Evolutionary conservation across 2,329 filamentous ascomycete species (phyloP), one percentile per base, ranked within the genome.

Genomic region (Tolypocladium cylindrosporum): DNA sequence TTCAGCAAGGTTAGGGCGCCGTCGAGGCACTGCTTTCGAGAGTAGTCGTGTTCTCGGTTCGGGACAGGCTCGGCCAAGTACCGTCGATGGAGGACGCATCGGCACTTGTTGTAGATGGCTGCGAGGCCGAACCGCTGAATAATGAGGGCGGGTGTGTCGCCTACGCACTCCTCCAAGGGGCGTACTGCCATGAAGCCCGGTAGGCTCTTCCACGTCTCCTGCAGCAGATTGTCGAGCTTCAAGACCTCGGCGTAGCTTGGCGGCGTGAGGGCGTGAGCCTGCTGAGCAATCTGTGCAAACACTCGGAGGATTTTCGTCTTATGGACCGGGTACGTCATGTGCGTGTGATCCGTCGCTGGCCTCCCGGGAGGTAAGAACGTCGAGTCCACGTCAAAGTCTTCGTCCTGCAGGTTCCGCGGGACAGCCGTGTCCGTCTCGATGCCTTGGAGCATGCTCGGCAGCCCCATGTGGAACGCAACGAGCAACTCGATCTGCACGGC

Each of bases 381-480:
- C 51, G 74, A 78, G 59, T 82, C 71, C 67, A 84, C 79, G 60
- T 77, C 76, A 62, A 89, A 86, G 65, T 89, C 86, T 39, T 84
- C 80, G 66, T 90, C 86, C 56, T 81, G 76, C 39, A 89, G 68
- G 67, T 89, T 88, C 39, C 77, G 75, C 19, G 86, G 86, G 24
- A 83, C 68, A 1, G 76, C 72, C 0, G 84, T 86, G 65, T 89
- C 87, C 53, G 79, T 82, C 60, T 88, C 85, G 41, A 85, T 80
- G 31, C 79, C 75, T 58, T 84, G 78, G 51, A 88, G 76, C 82
- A 88, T 86, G 65, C 79, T 79, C 2, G 87, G 87, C 57, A 90
- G 73, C 2, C 86, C 86, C 60, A 88, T 78, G 65, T 89, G 85
- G 65, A 87, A 88, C 1, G 84, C 82, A 34, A 86, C 83, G 4